Conservation (phyloP, 1,284 basidiomycete species). For the Termitomyces sp. region DNA sequence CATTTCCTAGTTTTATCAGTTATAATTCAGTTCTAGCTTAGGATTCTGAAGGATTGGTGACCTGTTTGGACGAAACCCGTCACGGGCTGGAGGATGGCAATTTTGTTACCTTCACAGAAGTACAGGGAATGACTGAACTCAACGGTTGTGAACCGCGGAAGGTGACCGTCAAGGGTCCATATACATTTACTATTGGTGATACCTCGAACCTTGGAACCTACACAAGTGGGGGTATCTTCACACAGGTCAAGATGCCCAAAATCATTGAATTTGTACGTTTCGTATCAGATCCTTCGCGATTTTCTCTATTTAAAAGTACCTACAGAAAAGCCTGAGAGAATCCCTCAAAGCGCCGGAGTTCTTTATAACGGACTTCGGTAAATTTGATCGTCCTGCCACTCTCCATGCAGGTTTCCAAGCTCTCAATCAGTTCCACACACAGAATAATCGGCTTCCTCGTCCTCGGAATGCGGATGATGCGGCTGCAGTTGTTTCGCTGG, state of each 20-base stretch:
- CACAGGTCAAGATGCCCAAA: slow-evolving; percentile 99
- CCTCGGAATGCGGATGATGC: slow-evolving; percentile 87
- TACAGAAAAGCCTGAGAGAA: slow-evolving; percentile 89
- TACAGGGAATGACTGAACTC: slow-evolving; percentile 91
- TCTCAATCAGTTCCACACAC: slow-evolving; percentile 74
- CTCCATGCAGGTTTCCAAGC: slow-evolving; percentile 97
- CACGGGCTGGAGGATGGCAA: slow-evolving; percentile 98
- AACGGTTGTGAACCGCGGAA: slow-evolving; percentile 92
- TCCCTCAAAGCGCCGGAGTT: slow-evolving; percentile 81
- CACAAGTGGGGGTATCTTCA: slow-evolving; percentile 90
- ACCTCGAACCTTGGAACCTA: slow-evolving; percentile 79
- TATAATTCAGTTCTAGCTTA: slow-evolving; percentile 25
- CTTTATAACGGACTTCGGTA: slow-evolving; percentile 96
- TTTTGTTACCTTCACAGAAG: slow-evolving; percentile 96
- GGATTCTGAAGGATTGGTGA: slow-evolving; percentile 88
- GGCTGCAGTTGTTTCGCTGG: slow-evolving; percentile 61
- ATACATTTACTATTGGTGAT: slow-evolving; percentile 93
- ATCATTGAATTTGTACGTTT: slow-evolving; percentile 82
- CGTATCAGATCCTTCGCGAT: background rate
- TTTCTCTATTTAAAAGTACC: background rate
- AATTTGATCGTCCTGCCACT: slow-evolving; percentile 89
- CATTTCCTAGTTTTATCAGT: background rate
- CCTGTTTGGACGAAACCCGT: slow-evolving; percentile 94
- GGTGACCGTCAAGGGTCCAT: slow-evolving; percentile 91
- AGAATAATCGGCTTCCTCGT: slow-evolving; percentile 71